phyloP scores from a whole-genome alignment of 106 monocot genomes.

The Acanthochlamys bracteata region DNA sequence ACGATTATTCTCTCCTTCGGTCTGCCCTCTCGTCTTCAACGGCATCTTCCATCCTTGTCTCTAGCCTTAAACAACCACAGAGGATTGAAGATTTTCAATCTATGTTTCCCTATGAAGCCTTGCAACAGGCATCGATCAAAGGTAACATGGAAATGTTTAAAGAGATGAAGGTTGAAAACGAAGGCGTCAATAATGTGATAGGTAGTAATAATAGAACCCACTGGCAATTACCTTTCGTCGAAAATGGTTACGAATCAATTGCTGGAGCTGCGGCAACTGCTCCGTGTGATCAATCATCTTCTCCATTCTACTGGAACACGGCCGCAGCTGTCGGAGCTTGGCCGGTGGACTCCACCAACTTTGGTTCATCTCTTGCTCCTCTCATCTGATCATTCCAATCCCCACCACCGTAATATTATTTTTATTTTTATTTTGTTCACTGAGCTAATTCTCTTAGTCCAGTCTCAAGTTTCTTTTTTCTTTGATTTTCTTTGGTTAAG shows the following conservation, averaged over 20 bases:
- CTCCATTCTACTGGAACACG: conserved; percentile 19
- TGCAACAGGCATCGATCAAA: not conserved
- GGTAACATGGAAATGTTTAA: conserved; percentile 1
- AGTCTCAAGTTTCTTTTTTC: no score
- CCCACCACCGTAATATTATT: not conserved
- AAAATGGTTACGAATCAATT: conserved; percentile 4
- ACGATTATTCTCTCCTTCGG: conserved; percentile 16
- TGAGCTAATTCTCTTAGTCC: no score
- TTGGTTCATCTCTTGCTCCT: conserved; percentile 35
- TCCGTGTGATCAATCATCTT: not conserved
- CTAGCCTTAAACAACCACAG: conserved; percentile 15
- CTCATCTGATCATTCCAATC: conserved; percentile 20
- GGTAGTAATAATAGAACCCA: not conserved
- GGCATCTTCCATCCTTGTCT: conserved; percentile 14
- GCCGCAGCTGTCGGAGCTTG: conserved; percentile 12
- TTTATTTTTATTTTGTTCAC: not conserved
- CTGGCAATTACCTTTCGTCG: conserved; percentile 17
- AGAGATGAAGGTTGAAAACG: conserved; percentile 18
- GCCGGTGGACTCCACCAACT: conserved; percentile 23
- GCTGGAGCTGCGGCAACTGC: not conserved
- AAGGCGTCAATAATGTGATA: not conserved
- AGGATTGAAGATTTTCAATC: not conserved
- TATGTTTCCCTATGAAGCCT: conserved; percentile 9
- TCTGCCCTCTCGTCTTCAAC: conserved; percentile 18
- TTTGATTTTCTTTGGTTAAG: not conserved